Percentiles rank a stretch among this genome's conserved stretches.
Evolutionary conservation across 1,139 yeast species (phyloP).

Genomic region (Pichia sp.): DNA sequence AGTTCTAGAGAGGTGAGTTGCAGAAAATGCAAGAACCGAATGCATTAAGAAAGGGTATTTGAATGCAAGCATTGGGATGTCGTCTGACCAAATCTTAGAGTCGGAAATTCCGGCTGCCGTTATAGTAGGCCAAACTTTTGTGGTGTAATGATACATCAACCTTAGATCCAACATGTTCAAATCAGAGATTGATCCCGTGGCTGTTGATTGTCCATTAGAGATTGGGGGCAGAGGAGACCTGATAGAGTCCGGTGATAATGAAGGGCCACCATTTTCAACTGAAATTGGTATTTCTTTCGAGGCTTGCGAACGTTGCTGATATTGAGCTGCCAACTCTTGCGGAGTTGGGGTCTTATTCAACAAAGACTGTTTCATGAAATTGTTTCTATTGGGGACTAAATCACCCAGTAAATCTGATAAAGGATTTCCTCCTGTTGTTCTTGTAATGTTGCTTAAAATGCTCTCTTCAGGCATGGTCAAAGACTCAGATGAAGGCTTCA

Average conservation of each 20-base stretch:
- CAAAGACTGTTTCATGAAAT: constrained; percentile 5
- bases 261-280: constrained; percentile 21
- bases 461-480: constrained; percentile 21
- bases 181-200: constrained; percentile 20
- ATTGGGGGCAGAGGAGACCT: constrained; percentile 29
- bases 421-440: constrained; percentile 22
- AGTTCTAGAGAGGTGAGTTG: constrained; percentile 80
- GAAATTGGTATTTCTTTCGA: constrained; percentile 15
- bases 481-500: constrained; percentile 18
- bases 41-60: constrained; percentile 90
- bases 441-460: constrained; percentile 22
- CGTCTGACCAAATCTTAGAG: constrained; percentile 80
- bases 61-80: constrained; percentile 85
- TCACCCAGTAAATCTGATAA: constrained; percentile 26
- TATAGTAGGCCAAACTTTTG: constrained; percentile 79
- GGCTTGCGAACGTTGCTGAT: constrained; percentile 21
- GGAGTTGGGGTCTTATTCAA: constrained; percentile 20
- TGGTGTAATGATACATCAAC: constrained; percentile 82
- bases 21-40: constrained; percentile 81
- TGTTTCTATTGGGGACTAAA: constrained; percentile 20
- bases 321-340: constrained; percentile 26
- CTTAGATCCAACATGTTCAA: constrained; percentile 75
- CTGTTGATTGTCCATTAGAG: constrained; percentile 18
- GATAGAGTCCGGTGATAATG: constrained; percentile 32
- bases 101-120: constrained; percentile 90